Percentiles rank a stretch among this genome's conserved stretches.
Evolutionary conservation across 306 rosid genomes (phyloP).

Genomic region (Gleditsia sinensis): DNA sequence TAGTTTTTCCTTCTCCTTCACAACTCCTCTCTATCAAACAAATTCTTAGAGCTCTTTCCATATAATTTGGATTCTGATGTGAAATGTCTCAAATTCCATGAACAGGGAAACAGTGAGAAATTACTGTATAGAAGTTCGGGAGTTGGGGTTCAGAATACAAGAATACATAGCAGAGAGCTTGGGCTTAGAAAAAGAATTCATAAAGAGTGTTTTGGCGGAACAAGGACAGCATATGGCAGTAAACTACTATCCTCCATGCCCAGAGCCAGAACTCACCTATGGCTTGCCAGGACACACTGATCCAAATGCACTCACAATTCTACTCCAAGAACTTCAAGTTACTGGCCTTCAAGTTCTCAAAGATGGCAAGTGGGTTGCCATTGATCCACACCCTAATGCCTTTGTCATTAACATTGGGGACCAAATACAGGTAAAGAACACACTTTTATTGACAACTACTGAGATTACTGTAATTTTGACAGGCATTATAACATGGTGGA

Average conservation of each 20-base stretch:
- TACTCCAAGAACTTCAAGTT: constrained; percentile 71
- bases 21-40: too few species aligned
- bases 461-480: too few species aligned
- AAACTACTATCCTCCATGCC: constrained; percentile 90
- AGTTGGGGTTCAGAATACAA: constrained; percentile 59
- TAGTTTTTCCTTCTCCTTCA: too few species aligned
- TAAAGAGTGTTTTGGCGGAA: constrained; percentile 59
- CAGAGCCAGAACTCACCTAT: constrained; percentile 85
- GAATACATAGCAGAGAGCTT: constrained; percentile 81
- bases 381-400: constrained; percentile 78
- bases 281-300: constrained; percentile 94
- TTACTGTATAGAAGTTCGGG: constrained; percentile 63
- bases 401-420: constrained; percentile 87
- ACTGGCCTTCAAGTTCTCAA: constrained; percentile 87
- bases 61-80: not conserved
- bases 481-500: too few species aligned
- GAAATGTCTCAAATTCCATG: not conserved
- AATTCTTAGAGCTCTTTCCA: too few species aligned
- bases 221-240: constrained; percentile 99
- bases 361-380: constrained; percentile 77
- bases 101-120: constrained; percentile 61
- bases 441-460: too few species aligned
- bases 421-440: constrained; percentile 67
- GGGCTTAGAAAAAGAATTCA: constrained; percentile 65
- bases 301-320: constrained; percentile 90